Conservation (phyloP, 2,329 filamentous ascomycete genomes). For the Ascochyta pisi region DNA sequence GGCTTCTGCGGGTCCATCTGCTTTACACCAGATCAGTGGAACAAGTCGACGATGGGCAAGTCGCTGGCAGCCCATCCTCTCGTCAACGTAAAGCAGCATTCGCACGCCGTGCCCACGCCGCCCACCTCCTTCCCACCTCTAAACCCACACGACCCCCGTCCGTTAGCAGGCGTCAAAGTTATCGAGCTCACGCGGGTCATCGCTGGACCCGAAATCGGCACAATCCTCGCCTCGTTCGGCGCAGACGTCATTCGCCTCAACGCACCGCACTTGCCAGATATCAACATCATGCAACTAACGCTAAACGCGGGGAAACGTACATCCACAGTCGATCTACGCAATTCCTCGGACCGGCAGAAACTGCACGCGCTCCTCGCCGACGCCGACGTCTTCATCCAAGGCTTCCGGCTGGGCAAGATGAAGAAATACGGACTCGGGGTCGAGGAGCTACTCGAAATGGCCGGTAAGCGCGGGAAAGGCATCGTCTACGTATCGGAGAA, state of each 20-base stretch:
- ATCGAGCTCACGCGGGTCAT: slow-evolving; percentile 50
- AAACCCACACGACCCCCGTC: slow-evolving; percentile 32
- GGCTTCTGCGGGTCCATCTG: slow-evolving; percentile 51
- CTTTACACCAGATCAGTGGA: slow-evolving; percentile 55
- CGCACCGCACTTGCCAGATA: slow-evolving; percentile 45
- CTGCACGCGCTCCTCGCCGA: slow-evolving; percentile 52
- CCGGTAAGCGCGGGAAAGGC: slow-evolving; percentile 50
- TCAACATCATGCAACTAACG: slow-evolving; percentile 44
- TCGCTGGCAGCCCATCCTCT: slow-evolving; percentile 52
- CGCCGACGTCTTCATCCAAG: slow-evolving; percentile 61
- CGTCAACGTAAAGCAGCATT: slow-evolving; percentile 48
- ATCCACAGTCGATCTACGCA: slow-evolving; percentile 53
- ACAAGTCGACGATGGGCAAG: slow-evolving; percentile 54
- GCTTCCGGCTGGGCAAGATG: slow-evolving; percentile 58
- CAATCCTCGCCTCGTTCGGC: slow-evolving; percentile 49
- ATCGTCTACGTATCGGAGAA: slow-evolving; percentile 60
- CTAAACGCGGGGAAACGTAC: slow-evolving; percentile 54
- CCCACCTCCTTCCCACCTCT: slow-evolving; percentile 43
- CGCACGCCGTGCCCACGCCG: slow-evolving; percentile 35
- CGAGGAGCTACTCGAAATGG: slow-evolving; percentile 52
- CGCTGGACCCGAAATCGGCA: slow-evolving; percentile 50
- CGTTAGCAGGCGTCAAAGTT: slow-evolving; percentile 51
- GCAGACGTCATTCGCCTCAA: slow-evolving; percentile 55
- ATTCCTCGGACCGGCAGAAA: slow-evolving; percentile 35
- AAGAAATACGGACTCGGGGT: slow-evolving; percentile 53